Conservation (phyloP, 805 yeast species). For the Blastobotrys peoriensis region DNA sequence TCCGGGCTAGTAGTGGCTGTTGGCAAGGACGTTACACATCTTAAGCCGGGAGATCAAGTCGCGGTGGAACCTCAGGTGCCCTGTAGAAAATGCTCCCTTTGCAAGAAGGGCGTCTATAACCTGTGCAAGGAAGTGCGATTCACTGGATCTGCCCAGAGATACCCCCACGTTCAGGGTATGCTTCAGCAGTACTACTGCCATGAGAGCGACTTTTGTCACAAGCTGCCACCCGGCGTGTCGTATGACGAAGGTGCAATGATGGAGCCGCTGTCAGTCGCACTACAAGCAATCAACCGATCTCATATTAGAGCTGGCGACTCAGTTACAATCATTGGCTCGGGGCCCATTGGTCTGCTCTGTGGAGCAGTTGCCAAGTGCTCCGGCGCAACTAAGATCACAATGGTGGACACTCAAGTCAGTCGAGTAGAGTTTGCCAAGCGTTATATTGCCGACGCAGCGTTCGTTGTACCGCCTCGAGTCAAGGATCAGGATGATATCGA, state of each 20-base stretch:
- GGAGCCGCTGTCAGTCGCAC: slow-evolving; percentile 80
- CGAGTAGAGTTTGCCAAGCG: slow-evolving; percentile 27
- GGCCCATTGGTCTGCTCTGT: slow-evolving; percentile 72
- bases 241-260: slow-evolving; percentile 76
- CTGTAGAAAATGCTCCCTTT: slow-evolving; percentile 66
- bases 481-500: slow-evolving; percentile 11
- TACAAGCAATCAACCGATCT: slow-evolving; percentile 64
- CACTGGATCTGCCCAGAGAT: slow-evolving; percentile 53
- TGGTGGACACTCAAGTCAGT: slow-evolving; percentile 54
- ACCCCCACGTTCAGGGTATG: slow-evolving; percentile 87
- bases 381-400: slow-evolving; percentile 64
- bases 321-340: slow-evolving; percentile 75
- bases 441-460: slow-evolving; percentile 3
- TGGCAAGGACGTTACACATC: slow-evolving; percentile 54
- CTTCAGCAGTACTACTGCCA: slow-evolving; percentile 75
- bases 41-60: slow-evolving; percentile 68
- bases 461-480: neutral
- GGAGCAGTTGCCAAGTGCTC: slow-evolving; percentile 65
- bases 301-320: slow-evolving; percentile 53
- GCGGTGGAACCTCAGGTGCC: slow-evolving; percentile 86
- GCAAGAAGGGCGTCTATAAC: slow-evolving; percentile 80
- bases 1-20: slow-evolving; percentile 63
- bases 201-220: slow-evolving; percentile 53
- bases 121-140: slow-evolving; percentile 73
- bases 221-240: slow-evolving; percentile 62